Evolutionary conservation across 169 alveolate genomes (phyloP).

Genomic region (Blepharisma undulans): DNA sequence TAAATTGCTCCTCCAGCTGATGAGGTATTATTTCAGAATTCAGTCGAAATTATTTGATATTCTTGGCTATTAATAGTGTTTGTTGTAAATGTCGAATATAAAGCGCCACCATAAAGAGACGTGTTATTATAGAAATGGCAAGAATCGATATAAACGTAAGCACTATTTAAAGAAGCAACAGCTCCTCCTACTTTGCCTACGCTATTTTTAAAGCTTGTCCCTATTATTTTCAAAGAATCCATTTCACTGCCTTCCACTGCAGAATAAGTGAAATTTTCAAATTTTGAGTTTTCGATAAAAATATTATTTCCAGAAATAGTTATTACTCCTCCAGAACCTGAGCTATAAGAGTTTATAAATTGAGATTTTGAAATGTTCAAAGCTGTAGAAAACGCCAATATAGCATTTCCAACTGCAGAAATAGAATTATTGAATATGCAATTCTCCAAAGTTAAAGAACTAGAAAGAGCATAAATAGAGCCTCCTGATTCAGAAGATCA

Average conservation of each 20-base stretch:
- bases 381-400: background rate
- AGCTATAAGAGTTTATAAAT: background rate
- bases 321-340: background rate
- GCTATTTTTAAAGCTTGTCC: background rate
- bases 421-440: background rate
- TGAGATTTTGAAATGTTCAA: background rate
- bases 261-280: background rate
- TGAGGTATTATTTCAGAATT: background rate
- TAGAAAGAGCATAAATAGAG: background rate
- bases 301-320: background rate
- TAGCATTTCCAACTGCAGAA: background rate
- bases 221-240: background rate
- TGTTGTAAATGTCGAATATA: background rate
- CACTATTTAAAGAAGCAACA: background rate
- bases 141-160: background rate
- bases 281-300: background rate
- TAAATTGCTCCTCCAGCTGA: constrained; percentile 12
- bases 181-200: background rate
- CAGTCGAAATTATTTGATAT: background rate
- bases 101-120: background rate
- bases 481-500: background rate
- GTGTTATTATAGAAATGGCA: background rate
- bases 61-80: background rate
- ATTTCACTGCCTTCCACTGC: background rate
- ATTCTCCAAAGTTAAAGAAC: background rate